Base-by-base conservation (phyloP, 2,329 filamentous ascomycete species). In the Reticulascus tulasneorum region DNA sequence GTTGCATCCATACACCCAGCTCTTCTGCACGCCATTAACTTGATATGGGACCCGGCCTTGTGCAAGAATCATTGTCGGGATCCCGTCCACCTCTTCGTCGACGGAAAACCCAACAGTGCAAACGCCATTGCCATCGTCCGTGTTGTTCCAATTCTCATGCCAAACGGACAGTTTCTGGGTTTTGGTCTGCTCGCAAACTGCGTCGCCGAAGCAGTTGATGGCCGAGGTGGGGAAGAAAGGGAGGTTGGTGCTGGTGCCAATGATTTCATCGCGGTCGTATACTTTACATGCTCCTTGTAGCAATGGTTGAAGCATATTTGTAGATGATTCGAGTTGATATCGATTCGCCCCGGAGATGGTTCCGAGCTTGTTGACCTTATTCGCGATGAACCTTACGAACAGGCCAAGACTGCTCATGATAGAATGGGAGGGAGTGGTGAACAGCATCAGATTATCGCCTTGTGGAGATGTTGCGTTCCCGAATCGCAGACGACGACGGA, bases 1-100 rank as follows among this genome's bases (percentile, higher is more conserved):
- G 6, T 23, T 33, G 35, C 35, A 37, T 9, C 28, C 18, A n/a
- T 33, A 37, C n/a, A 26, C 7, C 4, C 30, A 21, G 13, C 32
- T 23, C 18, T 22, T 19, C 4, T 17, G 15, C 6, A 18, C 8
- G 13, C 15, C n/a, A n/a, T 13, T 3, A n/a, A 10, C 12, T 4
- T 9, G 17, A 12, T 23, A 12, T 9, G 35, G 35, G 19, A 37
- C 23, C 1, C 27, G 35, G 9, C 35, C 35, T 22, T n/a, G 22
- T 2, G 16, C 28, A 15, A 37, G 10, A 12, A 37, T 16, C 6
- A 37, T 12, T 3, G 35, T n/a, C n/a, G n/a, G n/a, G n/a, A n/a
- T n/a, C n/a, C n/a, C 26, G 13, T 29, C 16, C 9, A 6, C 9
- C 2, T 26, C n/a, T 3, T 20, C 10, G 9, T 22, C 2, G 6